These are phyloP conservation scores for Candida sp. DNA, from an alignment of 1,139 yeast genomes.

Conservation along the genomic window DNA sequence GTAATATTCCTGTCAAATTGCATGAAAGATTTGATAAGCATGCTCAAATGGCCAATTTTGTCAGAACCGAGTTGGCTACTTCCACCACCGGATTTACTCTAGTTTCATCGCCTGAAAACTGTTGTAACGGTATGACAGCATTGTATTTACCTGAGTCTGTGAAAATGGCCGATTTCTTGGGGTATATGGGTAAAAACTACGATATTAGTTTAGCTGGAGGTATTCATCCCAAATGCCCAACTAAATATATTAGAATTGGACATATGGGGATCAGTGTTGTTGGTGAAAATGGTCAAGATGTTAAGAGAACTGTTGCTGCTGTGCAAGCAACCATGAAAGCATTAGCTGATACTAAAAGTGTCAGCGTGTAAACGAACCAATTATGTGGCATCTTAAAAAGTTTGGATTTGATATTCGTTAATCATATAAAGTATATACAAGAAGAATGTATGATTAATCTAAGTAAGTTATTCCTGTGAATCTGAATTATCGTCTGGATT, in stretches of 20 bases:
- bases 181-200: constrained; percentile 1
- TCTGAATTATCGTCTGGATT: not conserved
- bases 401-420: not conserved
- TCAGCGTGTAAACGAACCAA: not conserved
- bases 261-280: constrained; percentile 5
- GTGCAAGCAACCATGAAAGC: constrained; percentile 1
- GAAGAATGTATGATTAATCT: not conserved
- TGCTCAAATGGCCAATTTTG: constrained; percentile 1
- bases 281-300: constrained; percentile 4
- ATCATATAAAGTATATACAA: not conserved
- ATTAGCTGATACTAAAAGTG: not conserved
- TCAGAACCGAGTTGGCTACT: constrained; percentile 4
- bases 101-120: not conserved
- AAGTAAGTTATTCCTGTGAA: not conserved
- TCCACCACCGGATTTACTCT: constrained; percentile 2
- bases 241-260: constrained; percentile 5
- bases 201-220: constrained; percentile 5
- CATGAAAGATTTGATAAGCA: constrained; percentile 2
- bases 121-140: constrained; percentile 7
- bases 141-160: constrained; percentile 4
- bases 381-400: not conserved
- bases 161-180: constrained; percentile 3
- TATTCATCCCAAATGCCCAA: constrained; percentile 4
- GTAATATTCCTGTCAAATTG: constrained; percentile 2
- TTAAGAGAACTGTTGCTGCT: constrained; percentile 4